Evolutionary conservation across 257 asterid genomes (phyloP).

Genomic region (Lantana camara): DNA sequence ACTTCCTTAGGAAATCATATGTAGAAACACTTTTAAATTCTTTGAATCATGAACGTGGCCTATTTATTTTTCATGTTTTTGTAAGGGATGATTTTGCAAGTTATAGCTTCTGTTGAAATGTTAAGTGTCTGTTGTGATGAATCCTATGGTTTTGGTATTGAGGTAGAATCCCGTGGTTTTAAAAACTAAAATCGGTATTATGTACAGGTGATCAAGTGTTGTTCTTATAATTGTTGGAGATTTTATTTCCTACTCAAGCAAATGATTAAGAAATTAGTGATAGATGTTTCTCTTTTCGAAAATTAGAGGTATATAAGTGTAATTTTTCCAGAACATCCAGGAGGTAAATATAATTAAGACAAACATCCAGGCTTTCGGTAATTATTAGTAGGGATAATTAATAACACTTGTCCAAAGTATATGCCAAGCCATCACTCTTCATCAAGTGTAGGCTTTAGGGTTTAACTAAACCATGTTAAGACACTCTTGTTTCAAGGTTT

Average conservation of each 20-base stretch:
- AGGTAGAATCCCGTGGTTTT: neutral
- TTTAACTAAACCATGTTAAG: too few relatives aligned
- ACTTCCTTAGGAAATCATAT: too few relatives aligned
- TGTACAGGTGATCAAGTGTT: slow-evolving; percentile 18
- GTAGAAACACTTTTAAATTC: neutral
- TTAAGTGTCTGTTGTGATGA: slow-evolving; percentile 17
- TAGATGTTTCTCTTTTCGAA: neutral
- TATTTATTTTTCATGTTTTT: slow-evolving; percentile 10
- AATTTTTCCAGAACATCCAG: too few relatives aligned
- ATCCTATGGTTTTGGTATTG: neutral
- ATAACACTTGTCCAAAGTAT: too few relatives aligned
- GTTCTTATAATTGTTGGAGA: neutral
- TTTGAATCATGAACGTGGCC: neutral
- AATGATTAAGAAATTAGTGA: slow-evolving; percentile 7
- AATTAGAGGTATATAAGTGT: neutral
- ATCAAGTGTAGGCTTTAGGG: too few relatives aligned
- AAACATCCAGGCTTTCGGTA: too few relatives aligned
- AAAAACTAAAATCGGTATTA: neutral
- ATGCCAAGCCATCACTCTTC: too few relatives aligned
- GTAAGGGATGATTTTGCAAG: slow-evolving; percentile 2
- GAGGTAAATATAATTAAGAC: too few relatives aligned
- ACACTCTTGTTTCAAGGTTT: too few relatives aligned
- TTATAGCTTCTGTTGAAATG: slow-evolving; percentile 3
- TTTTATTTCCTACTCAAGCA: slow-evolving; percentile 3
- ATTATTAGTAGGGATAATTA: too few relatives aligned